Percentiles rank a stretch among this genome's conserved stretches.
Conservation (phyloP, 768 basidiomycete species). For the Cyathus striatus region DNA sequence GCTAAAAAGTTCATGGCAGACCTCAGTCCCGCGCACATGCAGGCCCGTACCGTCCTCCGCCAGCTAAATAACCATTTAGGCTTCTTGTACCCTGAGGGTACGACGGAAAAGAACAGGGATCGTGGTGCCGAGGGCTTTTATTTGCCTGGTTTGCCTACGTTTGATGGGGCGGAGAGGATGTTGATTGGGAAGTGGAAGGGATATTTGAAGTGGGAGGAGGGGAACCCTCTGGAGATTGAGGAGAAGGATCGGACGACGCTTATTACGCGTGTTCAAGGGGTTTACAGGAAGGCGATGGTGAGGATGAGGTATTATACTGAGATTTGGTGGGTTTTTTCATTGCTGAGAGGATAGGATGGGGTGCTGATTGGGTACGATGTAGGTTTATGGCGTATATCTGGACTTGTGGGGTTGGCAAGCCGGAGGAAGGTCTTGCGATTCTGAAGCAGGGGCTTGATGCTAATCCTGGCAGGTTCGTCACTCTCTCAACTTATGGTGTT, state of each 20-base stretch:
- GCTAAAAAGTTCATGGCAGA: constrained; percentile 96
- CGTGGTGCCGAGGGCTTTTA: constrained; percentile 45
- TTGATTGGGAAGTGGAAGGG: constrained; percentile 85
- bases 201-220: constrained; percentile 94
- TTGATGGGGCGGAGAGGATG: constrained; percentile 65
- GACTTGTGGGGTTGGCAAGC: constrained; percentile 67
- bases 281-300: constrained; percentile 85
- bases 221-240: constrained; percentile 89
- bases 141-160: constrained; percentile 68
- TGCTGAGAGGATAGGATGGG: neutral
- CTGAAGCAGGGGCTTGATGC: constrained; percentile 85
- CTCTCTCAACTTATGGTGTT: neutral
- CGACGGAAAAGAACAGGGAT: constrained; percentile 17
- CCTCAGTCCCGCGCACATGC: constrained; percentile 91
- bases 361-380: constrained; percentile 6
- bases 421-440: constrained; percentile 77
- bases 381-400: constrained; percentile 93
- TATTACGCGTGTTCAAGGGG: constrained; percentile 67
- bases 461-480: constrained; percentile 67
- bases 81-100: constrained; percentile 44
- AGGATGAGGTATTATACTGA: constrained; percentile 94
- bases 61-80: constrained; percentile 71
- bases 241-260: constrained; percentile 70
- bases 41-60: constrained; percentile 84
- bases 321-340: constrained; percentile 61